Base-by-base conservation (phyloP, 2,329 filamentous ascomycete genomes). In the Ploettnerulaceae sp. region DNA sequence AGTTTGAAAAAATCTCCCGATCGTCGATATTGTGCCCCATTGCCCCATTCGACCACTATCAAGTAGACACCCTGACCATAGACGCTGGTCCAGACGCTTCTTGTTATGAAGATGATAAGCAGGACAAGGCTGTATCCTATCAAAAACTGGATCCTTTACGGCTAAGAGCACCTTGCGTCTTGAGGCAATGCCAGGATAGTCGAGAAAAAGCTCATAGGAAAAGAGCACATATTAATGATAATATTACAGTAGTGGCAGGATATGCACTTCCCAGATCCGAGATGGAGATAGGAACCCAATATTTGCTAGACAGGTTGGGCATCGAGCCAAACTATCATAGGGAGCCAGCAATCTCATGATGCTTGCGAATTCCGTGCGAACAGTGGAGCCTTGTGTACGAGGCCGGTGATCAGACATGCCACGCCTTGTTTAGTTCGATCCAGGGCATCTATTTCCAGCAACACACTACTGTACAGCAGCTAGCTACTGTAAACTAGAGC, bases 261-360 rank as follows among this genome's bases (percentile, higher is more conserved):
- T n/a, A n/a, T n/a, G n/a, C n/a, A n/a, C n/a, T n/a, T n/a, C 20
- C 24, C 5, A 25, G 21, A 17, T 26, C 36, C 22, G 26, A 9
- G 42, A 20, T 35, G 17, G 7, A 14, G 25, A 20, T 20, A 20
- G 14, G 36, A n/a, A 24, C 14, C 47, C 50, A n/a, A 53, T 44
- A 38, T n/a, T 47, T 42, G 9, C 28, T 40, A 43, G 47, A 42
- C 45, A 47, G 24, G 20, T 50, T 47, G 44, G 40, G 47, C 47
- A 50, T 40, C 46, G 38, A 50, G 35, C 40, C 43, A 51, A 37
- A 48, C n/a, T n/a, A n/a, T n/a, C n/a, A n/a, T n/a, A n/a, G n/a
- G n/a, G n/a, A n/a, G n/a, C n/a, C 14, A 42, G 15, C 22, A 25
- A 14, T 12, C 22, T 5, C 20, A 11, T 26, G 11, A 24, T n/a